A percentile compares a stretch with the other conserved stretches of the same genome.
Evolutionary conservation across 305 asterid genomes (phyloP).

Genomic region (Fraxinus baroniana): DNA sequence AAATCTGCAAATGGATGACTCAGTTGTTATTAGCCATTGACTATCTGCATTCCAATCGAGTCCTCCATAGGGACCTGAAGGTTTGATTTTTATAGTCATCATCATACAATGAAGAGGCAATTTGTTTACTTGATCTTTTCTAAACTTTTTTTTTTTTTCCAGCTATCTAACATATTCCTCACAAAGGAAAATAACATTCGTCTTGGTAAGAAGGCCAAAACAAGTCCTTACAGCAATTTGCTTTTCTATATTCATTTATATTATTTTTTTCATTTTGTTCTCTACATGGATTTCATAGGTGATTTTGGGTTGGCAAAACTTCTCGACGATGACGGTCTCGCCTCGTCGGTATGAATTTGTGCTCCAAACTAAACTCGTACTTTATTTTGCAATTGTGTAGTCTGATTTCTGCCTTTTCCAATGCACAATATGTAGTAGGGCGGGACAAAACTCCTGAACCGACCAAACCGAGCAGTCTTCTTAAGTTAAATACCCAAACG

Average conservation of each 20-base stretch:
- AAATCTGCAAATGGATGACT: conserved; percentile 89
- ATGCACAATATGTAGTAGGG: background rate
- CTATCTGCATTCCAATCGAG: conserved; percentile 89
- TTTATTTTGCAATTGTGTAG: background rate
- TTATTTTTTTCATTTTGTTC: conserved; percentile 11
- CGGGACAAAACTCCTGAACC: background rate
- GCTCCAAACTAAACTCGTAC: background rate
- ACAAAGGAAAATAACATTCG: conserved; percentile 75
- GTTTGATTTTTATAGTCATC: conserved; percentile 31
- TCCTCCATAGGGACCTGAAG: conserved; percentile 87
- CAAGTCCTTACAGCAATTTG: conserved; percentile 10
- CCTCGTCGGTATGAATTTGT: conserved; percentile 72
- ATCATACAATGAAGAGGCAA: background rate
- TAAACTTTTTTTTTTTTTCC: conserved; percentile 34
- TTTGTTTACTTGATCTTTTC: conserved; percentile 24
- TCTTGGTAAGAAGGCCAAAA: conserved; percentile 56
- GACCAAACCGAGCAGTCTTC: background rate
- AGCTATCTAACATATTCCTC: conserved; percentile 77
- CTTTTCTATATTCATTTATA: conserved; percentile 18
- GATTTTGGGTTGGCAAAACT: conserved; percentile 93
- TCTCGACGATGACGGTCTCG: conserved; percentile 63
- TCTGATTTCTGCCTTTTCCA: background rate
- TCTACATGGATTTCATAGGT: conserved; percentile 42
- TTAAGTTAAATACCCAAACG: background rate
- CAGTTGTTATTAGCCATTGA: conserved; percentile 76